Percentiles rank a stretch among this genome's conserved stretches.
phyloP scores from a whole-genome alignment of 192 early-diverging fungal species.

The Glomus cerebriforme region DNA sequence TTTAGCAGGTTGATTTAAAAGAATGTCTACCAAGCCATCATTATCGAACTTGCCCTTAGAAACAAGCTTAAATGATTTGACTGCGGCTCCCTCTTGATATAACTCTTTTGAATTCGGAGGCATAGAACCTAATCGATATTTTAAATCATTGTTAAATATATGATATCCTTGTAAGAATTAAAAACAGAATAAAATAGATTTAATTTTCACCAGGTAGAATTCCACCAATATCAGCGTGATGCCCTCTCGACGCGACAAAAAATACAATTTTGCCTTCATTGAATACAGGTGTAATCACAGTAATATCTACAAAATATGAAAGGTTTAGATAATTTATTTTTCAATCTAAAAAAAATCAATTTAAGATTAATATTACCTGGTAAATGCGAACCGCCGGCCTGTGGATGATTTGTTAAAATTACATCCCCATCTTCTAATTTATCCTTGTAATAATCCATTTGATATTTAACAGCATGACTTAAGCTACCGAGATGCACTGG shows the following conservation, averaged over 20 bases:
- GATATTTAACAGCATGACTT: conserved; percentile 91
- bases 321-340: not conserved
- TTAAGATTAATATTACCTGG: conserved; percentile 48
- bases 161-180: not conserved
- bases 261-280: conserved; percentile 76
- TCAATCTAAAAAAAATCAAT: not conserved
- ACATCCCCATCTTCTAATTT: conserved; percentile 89
- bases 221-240: conserved; percentile 95
- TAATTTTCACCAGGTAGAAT: conserved; percentile 58
- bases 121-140: conserved; percentile 66
- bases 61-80: conserved; percentile 88
- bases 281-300: conserved; percentile 96
- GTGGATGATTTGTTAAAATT: conserved; percentile 92
- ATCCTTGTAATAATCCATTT: conserved; percentile 73
- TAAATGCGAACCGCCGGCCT: conserved; percentile 92
- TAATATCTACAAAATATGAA: conserved; percentile 67
- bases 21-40: conserved; percentile 70
- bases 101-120: conserved; percentile 91
- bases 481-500: conserved; percentile 94
- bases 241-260: conserved; percentile 93
- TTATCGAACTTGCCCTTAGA: conserved; percentile 79
- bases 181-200: not conserved
- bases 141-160: not conserved
- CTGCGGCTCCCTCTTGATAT: conserved; percentile 93
- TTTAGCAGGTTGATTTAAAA: conserved; percentile 81